Conservation (phyloP, 257 asterid genomes). For the Euphrasia confusa region DNA sequence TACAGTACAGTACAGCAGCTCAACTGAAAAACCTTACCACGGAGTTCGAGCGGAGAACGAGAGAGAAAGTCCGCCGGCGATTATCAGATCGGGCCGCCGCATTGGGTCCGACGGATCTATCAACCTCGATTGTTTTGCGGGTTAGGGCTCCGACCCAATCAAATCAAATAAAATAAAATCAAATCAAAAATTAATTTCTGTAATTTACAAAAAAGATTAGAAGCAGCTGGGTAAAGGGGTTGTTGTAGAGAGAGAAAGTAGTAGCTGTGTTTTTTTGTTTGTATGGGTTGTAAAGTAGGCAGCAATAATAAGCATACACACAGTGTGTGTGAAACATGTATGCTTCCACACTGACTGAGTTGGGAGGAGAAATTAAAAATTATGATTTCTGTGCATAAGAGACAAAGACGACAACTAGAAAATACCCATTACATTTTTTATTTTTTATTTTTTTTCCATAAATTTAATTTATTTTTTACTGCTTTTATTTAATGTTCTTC, state of each 20-base stretch:
- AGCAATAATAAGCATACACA: slow-evolving; percentile 28
- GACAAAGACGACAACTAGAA: not conserved
- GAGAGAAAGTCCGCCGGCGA: not conserved
- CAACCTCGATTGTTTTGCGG: not conserved
- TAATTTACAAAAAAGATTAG: not conserved
- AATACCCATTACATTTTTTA: too few relatives aligned
- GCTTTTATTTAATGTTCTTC: too few relatives aligned
- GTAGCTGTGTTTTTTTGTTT: slow-evolving; percentile 11
- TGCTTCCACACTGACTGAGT: not conserved
- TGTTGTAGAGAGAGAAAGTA: slow-evolving; percentile 15
- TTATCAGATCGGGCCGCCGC: not conserved
- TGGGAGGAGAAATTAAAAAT: not conserved
- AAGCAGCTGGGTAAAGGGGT: not conserved
- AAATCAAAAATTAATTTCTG: not conserved
- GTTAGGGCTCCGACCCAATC: too few relatives aligned
- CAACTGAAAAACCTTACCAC: not conserved
- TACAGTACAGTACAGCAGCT: slow-evolving; percentile 9
- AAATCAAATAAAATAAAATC: not conserved
- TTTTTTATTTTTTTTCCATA: too few relatives aligned
- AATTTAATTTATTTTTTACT: too few relatives aligned
- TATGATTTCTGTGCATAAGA: slow-evolving; percentile 11
- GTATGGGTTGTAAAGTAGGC: slow-evolving; percentile 34
- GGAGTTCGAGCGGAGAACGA: not conserved
- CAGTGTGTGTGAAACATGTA: not conserved
- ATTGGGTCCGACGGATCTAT: slow-evolving; percentile 1